phyloP scores from a whole-genome alignment of 768 basidiomycete genomes.

The Russula foetens region DNA sequence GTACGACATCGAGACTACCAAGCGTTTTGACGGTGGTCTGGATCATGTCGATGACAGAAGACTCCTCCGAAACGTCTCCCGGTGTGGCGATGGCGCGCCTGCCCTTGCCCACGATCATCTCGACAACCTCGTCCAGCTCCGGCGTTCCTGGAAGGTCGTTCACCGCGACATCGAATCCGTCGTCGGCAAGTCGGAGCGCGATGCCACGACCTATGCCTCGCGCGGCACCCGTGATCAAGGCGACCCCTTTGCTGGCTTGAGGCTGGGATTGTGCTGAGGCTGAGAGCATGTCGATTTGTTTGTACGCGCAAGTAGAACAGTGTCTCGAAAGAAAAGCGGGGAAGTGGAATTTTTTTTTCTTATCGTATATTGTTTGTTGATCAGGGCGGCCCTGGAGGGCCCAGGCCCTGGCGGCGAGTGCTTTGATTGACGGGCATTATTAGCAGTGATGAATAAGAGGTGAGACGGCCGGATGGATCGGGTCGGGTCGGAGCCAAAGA shows the following conservation, averaged over 20 bases:
- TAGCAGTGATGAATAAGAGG: no score
- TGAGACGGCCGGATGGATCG: no score
- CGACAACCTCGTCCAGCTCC: not conserved
- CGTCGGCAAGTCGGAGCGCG: slow-evolving; percentile 20
- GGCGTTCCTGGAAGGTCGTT: slow-evolving; percentile 14
- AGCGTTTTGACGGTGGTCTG: slow-evolving; percentile 1
- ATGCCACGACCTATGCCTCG: slow-evolving; percentile 19
- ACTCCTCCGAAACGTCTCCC: slow-evolving; percentile 11
- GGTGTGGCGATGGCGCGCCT: not conserved
- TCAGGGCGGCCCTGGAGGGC: no score
- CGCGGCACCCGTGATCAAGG: slow-evolving; percentile 21
- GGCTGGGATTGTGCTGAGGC: no score
- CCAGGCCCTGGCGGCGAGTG: no score
- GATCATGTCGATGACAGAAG: not conserved
- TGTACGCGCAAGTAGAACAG: not conserved
- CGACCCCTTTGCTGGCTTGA: slow-evolving; percentile 6
- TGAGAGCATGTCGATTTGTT: not conserved
- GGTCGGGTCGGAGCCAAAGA: no score
- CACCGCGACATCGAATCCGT: slow-evolving; percentile 17
- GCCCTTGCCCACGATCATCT: slow-evolving; percentile 7
- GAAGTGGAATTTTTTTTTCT: no score
- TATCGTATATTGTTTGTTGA: no score
- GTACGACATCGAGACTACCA: slow-evolving; percentile 16
- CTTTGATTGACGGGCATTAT: no score
- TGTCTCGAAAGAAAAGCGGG: no score